Evolutionary conservation across 176 grass and related monocot species (phyloP), one percentile per base, ranked within the genome.

Genomic region (Oryza australiensis): DNA sequence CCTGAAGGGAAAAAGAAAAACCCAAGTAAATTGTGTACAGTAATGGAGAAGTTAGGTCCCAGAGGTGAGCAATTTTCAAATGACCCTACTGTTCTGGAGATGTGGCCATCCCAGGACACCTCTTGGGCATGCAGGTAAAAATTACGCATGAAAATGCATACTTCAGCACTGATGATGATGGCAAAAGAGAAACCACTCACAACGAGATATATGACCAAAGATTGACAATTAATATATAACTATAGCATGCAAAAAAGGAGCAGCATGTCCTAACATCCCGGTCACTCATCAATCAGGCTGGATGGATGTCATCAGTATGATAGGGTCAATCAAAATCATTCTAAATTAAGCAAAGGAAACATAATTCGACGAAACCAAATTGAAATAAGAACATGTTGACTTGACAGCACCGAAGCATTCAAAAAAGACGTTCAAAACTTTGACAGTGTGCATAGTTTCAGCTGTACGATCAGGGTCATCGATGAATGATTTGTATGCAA

Each of bases 41-140:
- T 83, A 86, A 86, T 90, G 88, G 84, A 79, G 74, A 86, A 86
- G 88, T 86, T 90, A 80, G 84, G 84, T 83, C 62, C 68, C 38
- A 46, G 26, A 24, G 16, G 74, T 75, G 63, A 76, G 64, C 71
- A 37, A 35, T 66, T 64, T 81, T 63, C 14, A 55, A 26, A 1
- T 18, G 75, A 62, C 64, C 71, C 42, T 26, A 74, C 79, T 67
- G 60, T 82, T 46, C 74, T 74, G 74, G 66, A 79, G 74, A 79
- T n/a, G 83, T 82, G 59, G 78, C 70, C 64, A 69, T 57, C 77
- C 51, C 68, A 62, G 33, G 62, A 79, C 82, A 33, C 68, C 23
- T 26, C 16, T 34, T 62, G 72, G 38, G 33, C 73, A 74, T 34
- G 62, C 69, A 82, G 10, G 65, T 24, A 73, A 77, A 66, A 82